Conservation (phyloP, 371 early-diverging fungal genomes). For the Mucor irregularis region DNA sequence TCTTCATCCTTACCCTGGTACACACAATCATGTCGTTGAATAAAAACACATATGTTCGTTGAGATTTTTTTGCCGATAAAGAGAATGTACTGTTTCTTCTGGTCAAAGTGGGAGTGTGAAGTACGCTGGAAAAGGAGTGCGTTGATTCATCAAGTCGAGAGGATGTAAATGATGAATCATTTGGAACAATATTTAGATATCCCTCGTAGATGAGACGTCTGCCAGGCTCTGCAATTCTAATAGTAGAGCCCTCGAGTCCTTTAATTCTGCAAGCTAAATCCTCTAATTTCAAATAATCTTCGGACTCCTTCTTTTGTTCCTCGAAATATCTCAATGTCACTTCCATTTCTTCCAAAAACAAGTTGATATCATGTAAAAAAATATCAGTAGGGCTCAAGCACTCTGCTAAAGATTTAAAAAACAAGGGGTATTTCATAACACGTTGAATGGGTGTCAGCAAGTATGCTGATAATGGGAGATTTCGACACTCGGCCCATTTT, state of each 20-base stretch:
- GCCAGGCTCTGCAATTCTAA: slow-evolving; percentile 24
- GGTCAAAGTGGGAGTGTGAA: slow-evolving; percentile 6
- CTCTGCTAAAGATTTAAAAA: slow-evolving; percentile 30
- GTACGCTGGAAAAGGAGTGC: slow-evolving; percentile 4
- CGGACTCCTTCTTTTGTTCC: slow-evolving; percentile 29
- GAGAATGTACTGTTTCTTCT: slow-evolving; percentile 28
- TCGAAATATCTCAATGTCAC: slow-evolving; percentile 28
- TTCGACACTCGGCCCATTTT: slow-evolving; percentile 33
- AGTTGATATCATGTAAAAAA: slow-evolving; percentile 5
- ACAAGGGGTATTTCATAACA: slow-evolving; percentile 46
- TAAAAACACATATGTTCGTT: slow-evolving; percentile 37
- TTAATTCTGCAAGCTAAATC: slow-evolving; percentile 31
- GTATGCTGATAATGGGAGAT: slow-evolving; percentile 37
- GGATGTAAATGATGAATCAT: not conserved
- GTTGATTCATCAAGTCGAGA: not conserved
- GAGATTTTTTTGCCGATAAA: slow-evolving; percentile 11
- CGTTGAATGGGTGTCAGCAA: slow-evolving; percentile 45
- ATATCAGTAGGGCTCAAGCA: slow-evolving; percentile 6
- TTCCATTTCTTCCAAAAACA: slow-evolving; percentile 29
- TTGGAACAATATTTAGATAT: slow-evolving; percentile 28
- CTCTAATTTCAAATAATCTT: slow-evolving; percentile 33
- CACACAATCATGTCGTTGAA: slow-evolving; percentile 45
- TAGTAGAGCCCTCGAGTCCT: slow-evolving; percentile 26
- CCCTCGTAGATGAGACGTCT: slow-evolving; percentile 39
- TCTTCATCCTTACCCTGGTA: slow-evolving; percentile 40